Evolutionary conservation across 2,329 filamentous ascomycete genomes (phyloP).

Genomic region (Gnomoniopsis sp.): DNA sequence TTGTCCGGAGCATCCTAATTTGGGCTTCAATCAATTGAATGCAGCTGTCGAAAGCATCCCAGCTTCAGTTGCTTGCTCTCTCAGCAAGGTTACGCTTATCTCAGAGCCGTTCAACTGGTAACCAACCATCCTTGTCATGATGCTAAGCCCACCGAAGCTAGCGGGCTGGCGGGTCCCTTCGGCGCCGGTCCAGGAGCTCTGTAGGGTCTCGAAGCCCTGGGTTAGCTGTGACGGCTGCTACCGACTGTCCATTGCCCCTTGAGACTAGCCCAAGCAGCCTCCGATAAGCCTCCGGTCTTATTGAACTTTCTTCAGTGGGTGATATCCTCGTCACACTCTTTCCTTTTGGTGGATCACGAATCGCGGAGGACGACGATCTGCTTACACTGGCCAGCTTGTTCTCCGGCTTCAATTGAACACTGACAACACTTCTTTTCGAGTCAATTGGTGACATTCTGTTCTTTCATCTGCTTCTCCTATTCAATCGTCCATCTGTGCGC

Average conservation of each 20-base stretch:
- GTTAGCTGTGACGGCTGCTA: neutral
- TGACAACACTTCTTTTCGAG: neutral
- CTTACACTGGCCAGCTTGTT: neutral
- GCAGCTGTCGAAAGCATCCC: neutral
- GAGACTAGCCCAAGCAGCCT: neutral
- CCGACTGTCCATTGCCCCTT: neutral
- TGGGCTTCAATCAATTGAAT: neutral
- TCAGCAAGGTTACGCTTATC: constrained; percentile 1
- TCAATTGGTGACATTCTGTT: neutral
- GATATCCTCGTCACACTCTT: neutral
- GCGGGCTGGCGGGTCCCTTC: constrained; percentile 3
- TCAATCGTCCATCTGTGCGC: neutral
- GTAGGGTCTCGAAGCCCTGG: neutral
- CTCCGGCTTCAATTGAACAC: neutral
- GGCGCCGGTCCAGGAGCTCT: constrained; percentile 8
- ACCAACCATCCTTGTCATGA: neutral
- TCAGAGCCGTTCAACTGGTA: constrained; percentile 2
- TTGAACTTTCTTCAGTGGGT: neutral
- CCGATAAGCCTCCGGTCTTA: constrained; percentile 1
- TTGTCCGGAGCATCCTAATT: neutral
- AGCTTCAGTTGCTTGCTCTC: neutral
- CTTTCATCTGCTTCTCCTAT: neutral
- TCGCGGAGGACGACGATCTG: neutral
- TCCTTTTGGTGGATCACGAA: neutral
- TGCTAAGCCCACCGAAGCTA: constrained; percentile 1